These are phyloP conservation scores for Pharnaceum exiguum DNA, from an alignment of 148 eudicot species.

Conservation along the genomic window DNA sequence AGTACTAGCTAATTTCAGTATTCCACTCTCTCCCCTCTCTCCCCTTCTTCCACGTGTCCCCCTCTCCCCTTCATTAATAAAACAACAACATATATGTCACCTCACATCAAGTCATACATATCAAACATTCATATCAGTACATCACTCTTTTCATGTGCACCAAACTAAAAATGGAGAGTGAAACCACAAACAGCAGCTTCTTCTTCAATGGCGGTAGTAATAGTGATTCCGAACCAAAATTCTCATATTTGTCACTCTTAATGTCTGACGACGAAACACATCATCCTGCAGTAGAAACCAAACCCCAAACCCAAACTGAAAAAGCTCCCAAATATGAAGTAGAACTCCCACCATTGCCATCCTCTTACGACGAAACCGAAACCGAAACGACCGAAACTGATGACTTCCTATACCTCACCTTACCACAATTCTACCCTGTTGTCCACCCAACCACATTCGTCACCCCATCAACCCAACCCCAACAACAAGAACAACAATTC, in stretches of 20 bases:
- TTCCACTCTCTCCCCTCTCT: background rate
- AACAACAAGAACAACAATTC: background rate
- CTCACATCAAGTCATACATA: too few species aligned
- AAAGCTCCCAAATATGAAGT: too few species aligned
- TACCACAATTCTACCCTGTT: background rate
- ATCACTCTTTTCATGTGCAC: too few species aligned
- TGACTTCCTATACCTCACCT: too few species aligned
- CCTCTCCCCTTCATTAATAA: background rate
- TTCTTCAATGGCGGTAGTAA: background rate
- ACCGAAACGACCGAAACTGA: too few species aligned
- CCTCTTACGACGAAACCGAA: too few species aligned
- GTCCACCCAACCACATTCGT: background rate
- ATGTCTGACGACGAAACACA: background rate
- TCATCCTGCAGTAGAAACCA: background rate
- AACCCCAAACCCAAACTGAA: background rate
- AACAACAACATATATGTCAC: background rate
- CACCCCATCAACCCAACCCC: background rate
- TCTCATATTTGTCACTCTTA: background rate
- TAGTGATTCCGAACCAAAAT: background rate
- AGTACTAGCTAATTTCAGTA: too few species aligned
- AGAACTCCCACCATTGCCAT: background rate
- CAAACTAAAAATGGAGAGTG: too few species aligned
- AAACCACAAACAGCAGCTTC: too few species aligned
- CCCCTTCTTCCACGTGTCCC: constrained; percentile 1
- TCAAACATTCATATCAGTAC: too few species aligned